phyloP scores from a whole-genome alignment of 1,139 yeast genomes.

The Hansenula anomala region DNA sequence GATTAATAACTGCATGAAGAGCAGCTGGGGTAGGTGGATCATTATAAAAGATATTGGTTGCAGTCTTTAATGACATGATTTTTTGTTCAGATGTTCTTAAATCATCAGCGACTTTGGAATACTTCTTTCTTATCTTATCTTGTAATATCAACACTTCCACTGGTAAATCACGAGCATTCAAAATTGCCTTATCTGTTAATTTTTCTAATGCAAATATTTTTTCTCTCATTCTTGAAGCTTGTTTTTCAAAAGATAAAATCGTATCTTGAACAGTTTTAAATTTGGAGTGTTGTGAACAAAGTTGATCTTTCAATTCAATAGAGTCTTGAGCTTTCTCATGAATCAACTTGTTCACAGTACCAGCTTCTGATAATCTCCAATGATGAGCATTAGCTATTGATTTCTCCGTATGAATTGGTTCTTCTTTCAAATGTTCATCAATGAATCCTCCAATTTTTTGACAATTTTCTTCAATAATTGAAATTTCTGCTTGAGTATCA shows the following conservation, averaged over 20 bases:
- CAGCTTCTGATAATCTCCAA: constrained; percentile 38
- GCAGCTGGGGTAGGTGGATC: constrained; percentile 9
- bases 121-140: constrained; percentile 12
- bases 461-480: constrained; percentile 31
- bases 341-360: constrained; percentile 21
- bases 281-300: not conserved
- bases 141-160: constrained; percentile 14
- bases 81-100: constrained; percentile 17
- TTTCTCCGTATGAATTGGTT: constrained; percentile 22
- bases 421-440: constrained; percentile 28
- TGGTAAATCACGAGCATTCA: constrained; percentile 14
- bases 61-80: constrained; percentile 15
- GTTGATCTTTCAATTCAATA: not conserved
- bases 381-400: constrained; percentile 26
- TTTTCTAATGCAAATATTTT: constrained; percentile 8
- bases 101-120: constrained; percentile 2
- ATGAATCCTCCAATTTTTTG: constrained; percentile 27
- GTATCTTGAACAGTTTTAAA: not conserved
- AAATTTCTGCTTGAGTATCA: constrained; percentile 35
- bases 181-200: constrained; percentile 6
- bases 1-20: constrained; percentile 11
- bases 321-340: constrained; percentile 3
- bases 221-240: constrained; percentile 7
- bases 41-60: constrained; percentile 10
- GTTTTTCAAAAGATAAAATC: constrained; percentile 2